A percentile compares a stretch with the other conserved stretches of the same genome.
These are phyloP conservation scores for Pestalotiopsis fici DNA, from an alignment of 2,329 filamentous ascomycete genomes.

Conservation along the genomic window DNA sequence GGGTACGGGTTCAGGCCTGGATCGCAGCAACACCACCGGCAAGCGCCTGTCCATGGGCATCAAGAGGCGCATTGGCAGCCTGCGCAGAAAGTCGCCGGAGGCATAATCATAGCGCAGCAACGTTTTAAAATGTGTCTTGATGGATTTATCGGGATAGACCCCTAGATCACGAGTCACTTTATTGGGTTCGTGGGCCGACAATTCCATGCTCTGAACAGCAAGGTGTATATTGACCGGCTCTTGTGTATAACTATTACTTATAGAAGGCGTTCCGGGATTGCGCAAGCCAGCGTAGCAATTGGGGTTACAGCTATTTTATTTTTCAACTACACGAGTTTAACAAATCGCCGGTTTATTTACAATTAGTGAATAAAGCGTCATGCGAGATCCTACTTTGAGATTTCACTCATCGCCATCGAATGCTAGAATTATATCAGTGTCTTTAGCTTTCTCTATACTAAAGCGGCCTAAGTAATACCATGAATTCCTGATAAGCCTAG, in stretches of 20 bases:
- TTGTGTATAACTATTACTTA: background rate
- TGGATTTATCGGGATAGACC: no score
- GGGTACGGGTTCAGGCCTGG: background rate
- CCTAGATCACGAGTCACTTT: background rate
- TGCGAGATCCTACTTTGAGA: no score
- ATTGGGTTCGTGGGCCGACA: no score
- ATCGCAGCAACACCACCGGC: constrained; percentile 3
- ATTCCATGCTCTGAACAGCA: no score
- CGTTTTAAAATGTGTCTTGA: background rate
- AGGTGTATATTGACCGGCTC: no score
- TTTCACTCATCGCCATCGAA: no score
- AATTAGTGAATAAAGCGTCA: background rate
- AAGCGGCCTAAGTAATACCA: no score
- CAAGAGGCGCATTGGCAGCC: constrained; percentile 7
- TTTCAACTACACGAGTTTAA: background rate
- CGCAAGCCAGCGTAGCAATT: background rate
- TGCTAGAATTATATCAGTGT: no score
- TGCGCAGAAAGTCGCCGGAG: constrained; percentile 1
- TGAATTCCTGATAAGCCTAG: no score
- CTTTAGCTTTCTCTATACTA: no score
- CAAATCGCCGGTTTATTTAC: background rate
- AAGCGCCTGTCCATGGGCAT: background rate
- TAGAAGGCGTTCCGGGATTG: background rate
- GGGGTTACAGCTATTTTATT: background rate
- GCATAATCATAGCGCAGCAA: no score